Evolutionary conservation across 1,284 basidiomycete genomes (phyloP), one percentile per base, ranked within the genome.

Genomic region (Fomes fomentarius): DNA sequence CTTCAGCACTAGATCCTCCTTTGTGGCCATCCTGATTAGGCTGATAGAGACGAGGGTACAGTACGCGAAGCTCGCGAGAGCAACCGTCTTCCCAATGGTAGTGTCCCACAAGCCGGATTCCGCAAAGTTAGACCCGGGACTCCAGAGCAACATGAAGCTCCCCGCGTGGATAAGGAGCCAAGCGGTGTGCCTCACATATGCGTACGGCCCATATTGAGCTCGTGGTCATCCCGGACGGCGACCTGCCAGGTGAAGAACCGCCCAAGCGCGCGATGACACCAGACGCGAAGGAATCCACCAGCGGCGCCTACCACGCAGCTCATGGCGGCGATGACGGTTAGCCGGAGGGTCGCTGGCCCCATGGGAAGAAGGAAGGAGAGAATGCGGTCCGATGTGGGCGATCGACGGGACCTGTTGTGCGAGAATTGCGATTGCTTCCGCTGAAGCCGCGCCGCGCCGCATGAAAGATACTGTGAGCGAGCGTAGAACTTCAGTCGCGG

Each of bases 141-240:
- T 37, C 10, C 30, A 34, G 15, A 44, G 38, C 22, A 37, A 24
- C 17, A 37, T 21, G 19, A 50, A 34, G 34, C 33, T 48, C 10
- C 57, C 53, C 2, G 26, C 22, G 34, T 28, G 15, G 30, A 54
- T 31, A 17, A 47, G 17, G 11, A 39, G 9, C 35, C 49, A 41
- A 6, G 38, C 58, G 0, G 49, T 31, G 39, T 60, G 57, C 34
- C 54, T 48, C 22, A 55, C 55, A 44, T 60, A 55, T 21, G 55
- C 28, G 52, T 60, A 60, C n/a, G 58, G 58, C 10, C 58, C 58
- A 50, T 60, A 10, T 57, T 44, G 14, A 60, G 48, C 33, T 41
- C 35, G 43, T 59, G 57, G 21, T 51, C 49, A 26, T 42, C 31
- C 15, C 41, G 49, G 21, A 59, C 43, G 35, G 57, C 49, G 19